These are phyloP conservation scores for Alnus glutinosa DNA, from an alignment of 306 rosid species.

Conservation along the genomic window DNA sequence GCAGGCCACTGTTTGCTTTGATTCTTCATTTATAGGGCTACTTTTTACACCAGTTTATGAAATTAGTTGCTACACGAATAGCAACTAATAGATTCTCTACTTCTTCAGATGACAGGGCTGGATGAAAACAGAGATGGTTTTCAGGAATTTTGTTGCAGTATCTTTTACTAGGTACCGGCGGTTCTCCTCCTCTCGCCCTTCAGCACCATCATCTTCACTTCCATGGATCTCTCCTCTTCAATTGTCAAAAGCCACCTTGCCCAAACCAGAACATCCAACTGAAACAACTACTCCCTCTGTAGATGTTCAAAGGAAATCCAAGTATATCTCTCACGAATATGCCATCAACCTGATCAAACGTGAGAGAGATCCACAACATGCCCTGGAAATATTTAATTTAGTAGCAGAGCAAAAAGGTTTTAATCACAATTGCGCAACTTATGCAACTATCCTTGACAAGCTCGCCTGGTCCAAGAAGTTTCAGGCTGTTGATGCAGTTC, in stretches of 20 bases:
- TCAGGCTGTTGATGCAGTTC: constrained; percentile 61
- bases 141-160: constrained; percentile 42
- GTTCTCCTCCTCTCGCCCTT: constrained; percentile 29
- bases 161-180: constrained; percentile 21
- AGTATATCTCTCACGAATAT: constrained; percentile 57
- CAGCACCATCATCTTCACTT: constrained; percentile 36
- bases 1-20: background rate
- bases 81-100: background rate
- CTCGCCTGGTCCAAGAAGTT: constrained; percentile 73
- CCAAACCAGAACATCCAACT: constrained; percentile 53
- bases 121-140: constrained; percentile 16
- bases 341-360: constrained; percentile 67
- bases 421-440: constrained; percentile 69
- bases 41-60: background rate
- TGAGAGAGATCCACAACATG: constrained; percentile 81
- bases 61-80: background rate
- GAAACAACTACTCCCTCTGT: constrained; percentile 11
- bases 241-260: constrained; percentile 40
- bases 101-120: constrained; percentile 30
- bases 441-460: constrained; percentile 65
- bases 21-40: background rate
- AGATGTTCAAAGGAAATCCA: constrained; percentile 42
- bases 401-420: constrained; percentile 77
- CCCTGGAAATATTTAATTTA: constrained; percentile 71
- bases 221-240: constrained; percentile 75